Percentiles rank a stretch among this genome's conserved stretches.
Evolutionary conservation across 257 asterid species (phyloP).

Genomic region (Solanum habrochaites): DNA sequence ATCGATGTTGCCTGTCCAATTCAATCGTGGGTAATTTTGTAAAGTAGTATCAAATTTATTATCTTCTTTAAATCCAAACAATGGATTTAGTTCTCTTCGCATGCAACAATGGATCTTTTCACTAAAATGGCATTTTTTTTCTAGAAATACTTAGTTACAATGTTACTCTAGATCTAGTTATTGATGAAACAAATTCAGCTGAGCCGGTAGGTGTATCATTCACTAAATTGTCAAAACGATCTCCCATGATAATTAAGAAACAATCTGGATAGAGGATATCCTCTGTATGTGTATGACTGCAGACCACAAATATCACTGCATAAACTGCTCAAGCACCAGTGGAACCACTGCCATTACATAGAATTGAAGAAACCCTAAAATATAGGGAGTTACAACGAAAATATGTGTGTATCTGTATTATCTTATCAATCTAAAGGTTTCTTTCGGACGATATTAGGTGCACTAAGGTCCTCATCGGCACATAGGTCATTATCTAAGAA

Average conservation of each 20-base stretch:
- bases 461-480: neutral
- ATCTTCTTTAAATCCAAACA: neutral
- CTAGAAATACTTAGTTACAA: neutral
- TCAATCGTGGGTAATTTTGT: neutral
- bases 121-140: neutral
- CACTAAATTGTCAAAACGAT: too few species aligned
- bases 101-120: neutral
- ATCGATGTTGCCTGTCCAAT: neutral
- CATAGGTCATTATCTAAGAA: neutral
- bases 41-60: neutral
- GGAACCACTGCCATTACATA: neutral
- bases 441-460: neutral
- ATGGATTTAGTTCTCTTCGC: neutral
- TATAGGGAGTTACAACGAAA: neutral
- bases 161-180: neutral
- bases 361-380: neutral
- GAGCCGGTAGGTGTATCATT: neutral
- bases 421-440: neutral
- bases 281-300: neutral
- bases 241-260: too few species aligned
- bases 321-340: neutral
- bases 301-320: neutral
- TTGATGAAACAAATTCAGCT: neutral
- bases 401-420: neutral
- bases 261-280: neutral